Conservation (phyloP, 2,329 filamentous ascomycete species). For the Chaetomium globosum region DNA sequence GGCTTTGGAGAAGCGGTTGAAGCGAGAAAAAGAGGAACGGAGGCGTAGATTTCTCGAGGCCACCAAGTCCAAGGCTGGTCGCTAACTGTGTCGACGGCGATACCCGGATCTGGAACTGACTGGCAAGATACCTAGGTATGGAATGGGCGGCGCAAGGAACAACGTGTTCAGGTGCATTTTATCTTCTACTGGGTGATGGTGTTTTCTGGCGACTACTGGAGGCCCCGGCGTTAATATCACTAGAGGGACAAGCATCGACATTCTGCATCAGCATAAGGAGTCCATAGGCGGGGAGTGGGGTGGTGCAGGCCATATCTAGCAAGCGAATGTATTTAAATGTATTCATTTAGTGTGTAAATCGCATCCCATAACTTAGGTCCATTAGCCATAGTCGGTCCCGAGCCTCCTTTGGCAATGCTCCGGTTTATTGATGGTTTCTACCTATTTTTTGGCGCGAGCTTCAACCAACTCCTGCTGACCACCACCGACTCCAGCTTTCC, state of each 20-base stretch:
- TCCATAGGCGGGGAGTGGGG: conserved; percentile 13
- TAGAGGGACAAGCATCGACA: conserved; percentile 24
- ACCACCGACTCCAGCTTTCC: neutral
- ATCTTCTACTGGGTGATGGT: neutral
- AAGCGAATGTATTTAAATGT: conserved; percentile 11
- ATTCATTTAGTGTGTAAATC: conserved; percentile 7
- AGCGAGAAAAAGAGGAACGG: conserved; percentile 63
- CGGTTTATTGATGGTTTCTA: neutral
- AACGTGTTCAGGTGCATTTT: neutral
- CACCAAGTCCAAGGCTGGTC: conserved; percentile 27
- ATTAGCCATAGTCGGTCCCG: neutral
- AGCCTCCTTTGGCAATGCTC: neutral
- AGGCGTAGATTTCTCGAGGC: conserved; percentile 42
- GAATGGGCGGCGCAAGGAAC: neutral
- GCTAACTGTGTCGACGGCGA: conserved; percentile 18
- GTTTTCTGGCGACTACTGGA: conserved; percentile 14
- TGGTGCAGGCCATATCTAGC: conserved; percentile 11
- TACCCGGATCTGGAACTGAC: neutral
- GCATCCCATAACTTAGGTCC: neutral
- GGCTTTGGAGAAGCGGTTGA: conserved; percentile 62
- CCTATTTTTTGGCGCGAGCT: neutral
- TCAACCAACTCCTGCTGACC: neutral
- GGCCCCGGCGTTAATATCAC: conserved; percentile 20
- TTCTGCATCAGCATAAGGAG: conserved; percentile 28
- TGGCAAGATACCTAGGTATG: neutral